Percentiles rank a stretch among this genome's conserved stretches.
Evolutionary conservation across 2,329 filamentous ascomycete genomes (phyloP).

Genomic region (Fusarium cicatricum): DNA sequence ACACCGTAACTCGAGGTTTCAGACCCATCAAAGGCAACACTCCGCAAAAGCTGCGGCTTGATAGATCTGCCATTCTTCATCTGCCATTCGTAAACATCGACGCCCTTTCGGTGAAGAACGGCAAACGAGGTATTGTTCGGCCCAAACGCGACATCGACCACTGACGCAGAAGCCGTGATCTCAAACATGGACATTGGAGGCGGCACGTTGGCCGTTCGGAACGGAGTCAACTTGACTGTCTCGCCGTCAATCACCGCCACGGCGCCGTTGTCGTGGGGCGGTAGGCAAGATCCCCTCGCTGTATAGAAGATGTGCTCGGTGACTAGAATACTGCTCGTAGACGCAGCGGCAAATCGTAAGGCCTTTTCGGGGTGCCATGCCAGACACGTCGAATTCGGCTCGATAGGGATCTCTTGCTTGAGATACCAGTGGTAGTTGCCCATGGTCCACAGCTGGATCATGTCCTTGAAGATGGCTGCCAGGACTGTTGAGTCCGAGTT

Average conservation of each 20-base stretch:
- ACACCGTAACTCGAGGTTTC: conserved; percentile 34
- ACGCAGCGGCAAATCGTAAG: conserved; percentile 69
- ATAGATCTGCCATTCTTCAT: conserved; percentile 63
- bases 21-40: conserved; percentile 49
- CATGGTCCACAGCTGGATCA: conserved; percentile 94
- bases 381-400: conserved; percentile 47
- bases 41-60: conserved; percentile 52
- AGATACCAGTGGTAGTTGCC: conserved; percentile 98
- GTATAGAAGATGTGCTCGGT: conserved; percentile 75
- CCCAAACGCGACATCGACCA: conserved; percentile 79
- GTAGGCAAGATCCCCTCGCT: conserved; percentile 71
- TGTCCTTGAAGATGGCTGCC: conserved; percentile 77
- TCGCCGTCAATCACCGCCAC: conserved; percentile 87
- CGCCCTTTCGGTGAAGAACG: conserved; percentile 71
- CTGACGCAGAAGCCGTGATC: conserved; percentile 66
- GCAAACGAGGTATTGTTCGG: conserved; percentile 71
- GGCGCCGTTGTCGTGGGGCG: conserved; percentile 79
- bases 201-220: conserved; percentile 84
- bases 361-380: conserved; percentile 89
- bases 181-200: conserved; percentile 92
- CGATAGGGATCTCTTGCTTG: conserved; percentile 80
- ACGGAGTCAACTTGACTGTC: conserved; percentile 82
- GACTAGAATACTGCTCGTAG: conserved; percentile 60
- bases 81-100: conserved; percentile 77
- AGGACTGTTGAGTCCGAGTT: conserved; percentile 92